Evolutionary conservation across 345 rosid species (phyloP).

Genomic region (Sonneratia alba): DNA sequence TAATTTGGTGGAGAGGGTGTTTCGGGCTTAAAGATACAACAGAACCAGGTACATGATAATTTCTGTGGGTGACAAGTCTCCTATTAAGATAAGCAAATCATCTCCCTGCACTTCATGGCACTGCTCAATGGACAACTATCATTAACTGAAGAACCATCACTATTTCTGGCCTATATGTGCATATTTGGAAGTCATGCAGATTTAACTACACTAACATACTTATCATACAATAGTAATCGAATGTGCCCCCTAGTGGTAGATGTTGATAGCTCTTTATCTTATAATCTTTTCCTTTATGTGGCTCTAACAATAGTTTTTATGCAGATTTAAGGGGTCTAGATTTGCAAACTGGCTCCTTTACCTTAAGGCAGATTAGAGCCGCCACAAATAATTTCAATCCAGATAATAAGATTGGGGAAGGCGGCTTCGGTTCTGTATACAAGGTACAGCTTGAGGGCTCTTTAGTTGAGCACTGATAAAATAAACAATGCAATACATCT

Average conservation of each 20-base stretch:
- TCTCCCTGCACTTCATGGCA: neutral
- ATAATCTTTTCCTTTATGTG: neutral
- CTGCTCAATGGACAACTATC: neutral
- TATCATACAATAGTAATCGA: too few species aligned
- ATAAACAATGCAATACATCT: neutral
- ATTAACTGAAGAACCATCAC: too few species aligned
- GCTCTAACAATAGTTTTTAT: neutral
- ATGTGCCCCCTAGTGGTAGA: too few species aligned
- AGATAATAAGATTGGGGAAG: conserved; percentile 79
- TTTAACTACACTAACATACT: too few species aligned
- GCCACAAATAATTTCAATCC: conserved; percentile 67
- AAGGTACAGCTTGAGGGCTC: conserved; percentile 31
- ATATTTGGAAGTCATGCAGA: too few species aligned
- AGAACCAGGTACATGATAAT: conserved; percentile 26
- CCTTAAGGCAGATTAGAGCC: conserved; percentile 54
- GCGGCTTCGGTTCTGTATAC: conserved; percentile 88
- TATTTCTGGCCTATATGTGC: too few species aligned
- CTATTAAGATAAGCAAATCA: neutral
- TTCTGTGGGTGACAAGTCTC: neutral
- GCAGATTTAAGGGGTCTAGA: conserved; percentile 16
- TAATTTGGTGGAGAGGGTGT: conserved; percentile 48
- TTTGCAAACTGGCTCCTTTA: conserved; percentile 65
- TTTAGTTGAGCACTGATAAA: neutral
- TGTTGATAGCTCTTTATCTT: neutral
- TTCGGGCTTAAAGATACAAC: conserved; percentile 19